These are phyloP conservation scores for Kwoniella shivajii DNA, from an alignment of 1,284 basidiomycete genomes.

Conservation along the genomic window DNA sequence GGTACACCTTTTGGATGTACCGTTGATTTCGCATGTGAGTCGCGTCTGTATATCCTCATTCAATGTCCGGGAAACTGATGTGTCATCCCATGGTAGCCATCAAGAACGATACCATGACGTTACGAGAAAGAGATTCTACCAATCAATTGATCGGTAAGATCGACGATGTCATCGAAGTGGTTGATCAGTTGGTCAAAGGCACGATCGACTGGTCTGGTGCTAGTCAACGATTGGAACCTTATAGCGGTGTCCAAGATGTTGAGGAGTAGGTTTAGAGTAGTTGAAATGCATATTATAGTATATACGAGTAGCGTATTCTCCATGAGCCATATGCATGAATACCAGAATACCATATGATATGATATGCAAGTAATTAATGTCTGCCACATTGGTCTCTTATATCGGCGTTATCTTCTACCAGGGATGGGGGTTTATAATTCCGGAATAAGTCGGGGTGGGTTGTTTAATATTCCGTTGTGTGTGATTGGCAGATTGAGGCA, in stretches of 20 bases:
- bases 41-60: too few relatives aligned
- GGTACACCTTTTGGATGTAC: conserved; percentile 97
- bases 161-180: conserved; percentile 83
- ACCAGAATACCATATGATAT: neutral
- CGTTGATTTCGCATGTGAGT: conserved; percentile 94
- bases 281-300: neutral
- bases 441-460: neutral
- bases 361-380: too few relatives aligned
- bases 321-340: neutral
- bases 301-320: too few relatives aligned
- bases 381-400: too few relatives aligned
- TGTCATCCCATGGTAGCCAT: conserved; percentile 60
- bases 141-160: conserved; percentile 89
- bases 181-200: conserved; percentile 75
- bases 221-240: conserved; percentile 69
- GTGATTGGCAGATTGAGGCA: conserved; percentile 7
- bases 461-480: neutral
- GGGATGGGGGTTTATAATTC: neutral
- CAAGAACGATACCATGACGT: conserved; percentile 83
- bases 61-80: too few relatives aligned
- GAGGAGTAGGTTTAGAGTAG: conserved; percentile 47
- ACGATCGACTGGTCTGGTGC: conserved; percentile 77
- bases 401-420: neutral
- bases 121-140: conserved; percentile 93
- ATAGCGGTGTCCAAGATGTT: conserved; percentile 88